These are phyloP conservation scores for Dacryopinax primogenitus DNA, from an alignment of 768 basidiomycete species.

Conservation along the genomic window DNA sequence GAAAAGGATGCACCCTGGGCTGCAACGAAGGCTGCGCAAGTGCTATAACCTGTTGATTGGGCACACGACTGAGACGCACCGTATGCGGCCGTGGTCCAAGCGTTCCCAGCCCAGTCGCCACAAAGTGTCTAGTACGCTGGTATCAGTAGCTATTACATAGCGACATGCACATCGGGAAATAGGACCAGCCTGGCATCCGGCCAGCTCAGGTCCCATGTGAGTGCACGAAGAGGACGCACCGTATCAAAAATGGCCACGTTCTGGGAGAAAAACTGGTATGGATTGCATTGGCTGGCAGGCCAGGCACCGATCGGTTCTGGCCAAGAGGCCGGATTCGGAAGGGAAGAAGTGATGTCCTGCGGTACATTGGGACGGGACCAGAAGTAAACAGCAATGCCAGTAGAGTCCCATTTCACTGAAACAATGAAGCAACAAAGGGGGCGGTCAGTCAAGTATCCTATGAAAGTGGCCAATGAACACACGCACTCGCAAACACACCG, in stretches of 20 bases:
- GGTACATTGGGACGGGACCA: constrained; percentile 67
- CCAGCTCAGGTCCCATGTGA: not conserved
- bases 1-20: constrained; percentile 55
- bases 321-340: constrained; percentile 68
- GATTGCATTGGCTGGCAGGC: constrained; percentile 61
- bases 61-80: constrained; percentile 83
- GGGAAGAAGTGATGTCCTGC: constrained; percentile 52
- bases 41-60: constrained; percentile 63
- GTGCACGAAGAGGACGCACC: not conserved
- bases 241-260: constrained; percentile 66
- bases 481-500: constrained; percentile 81
- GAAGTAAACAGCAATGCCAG: constrained; percentile 69
- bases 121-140: too few species aligned
- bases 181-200: constrained; percentile 7
- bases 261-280: constrained; percentile 62
- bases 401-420: constrained; percentile 60
- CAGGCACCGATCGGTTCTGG: constrained; percentile 65
- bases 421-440: constrained; percentile 12
- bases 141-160: too few species aligned
- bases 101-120: constrained; percentile 72
- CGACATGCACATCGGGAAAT: constrained; percentile 3
- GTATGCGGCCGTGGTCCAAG: constrained; percentile 66
- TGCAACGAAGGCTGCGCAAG: constrained; percentile 65
- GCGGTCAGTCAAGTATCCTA: too few species aligned
- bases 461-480: too few species aligned